phyloP scores from a whole-genome alignment of 805 yeast genomes.

The Candida hispaniensis region DNA sequence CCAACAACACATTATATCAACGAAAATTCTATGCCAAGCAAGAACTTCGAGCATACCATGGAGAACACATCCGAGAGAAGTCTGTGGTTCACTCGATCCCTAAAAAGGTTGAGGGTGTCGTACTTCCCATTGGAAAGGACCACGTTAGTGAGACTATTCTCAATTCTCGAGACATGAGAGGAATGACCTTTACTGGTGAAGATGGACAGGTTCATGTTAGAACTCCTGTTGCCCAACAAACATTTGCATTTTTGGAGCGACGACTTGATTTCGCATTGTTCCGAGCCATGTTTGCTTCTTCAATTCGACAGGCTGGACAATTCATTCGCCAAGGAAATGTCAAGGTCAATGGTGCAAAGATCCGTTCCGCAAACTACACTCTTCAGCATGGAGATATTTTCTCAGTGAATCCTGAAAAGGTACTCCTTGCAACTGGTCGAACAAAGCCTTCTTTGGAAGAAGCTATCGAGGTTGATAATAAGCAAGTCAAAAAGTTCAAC shows the following conservation, averaged over 20 bases:
- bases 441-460: conserved; percentile 64
- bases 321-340: conserved; percentile 75
- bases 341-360: conserved; percentile 69
- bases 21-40: conserved; percentile 87
- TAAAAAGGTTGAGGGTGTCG: conserved; percentile 66
- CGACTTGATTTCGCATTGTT: conserved; percentile 83
- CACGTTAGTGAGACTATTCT: background rate
- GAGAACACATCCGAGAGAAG: conserved; percentile 80
- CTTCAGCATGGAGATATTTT: conserved; percentile 80
- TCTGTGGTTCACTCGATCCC: conserved; percentile 67
- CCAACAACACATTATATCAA: conserved; percentile 54
- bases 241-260: conserved; percentile 78
- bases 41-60: conserved; percentile 91
- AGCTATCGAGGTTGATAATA: conserved; percentile 58
- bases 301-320: conserved; percentile 88
- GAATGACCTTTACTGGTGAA: conserved; percentile 36
- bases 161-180: background rate
- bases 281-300: conserved; percentile 86
- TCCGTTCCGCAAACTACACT: conserved; percentile 68
- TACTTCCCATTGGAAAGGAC: conserved; percentile 27
- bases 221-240: conserved; percentile 81
- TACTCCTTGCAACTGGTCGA: conserved; percentile 73
- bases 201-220: conserved; percentile 20
- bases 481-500: conserved; percentile 70
- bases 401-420: conserved; percentile 75